Conservation (phyloP, 768 basidiomycete species). For the Lyophyllum atratum region DNA sequence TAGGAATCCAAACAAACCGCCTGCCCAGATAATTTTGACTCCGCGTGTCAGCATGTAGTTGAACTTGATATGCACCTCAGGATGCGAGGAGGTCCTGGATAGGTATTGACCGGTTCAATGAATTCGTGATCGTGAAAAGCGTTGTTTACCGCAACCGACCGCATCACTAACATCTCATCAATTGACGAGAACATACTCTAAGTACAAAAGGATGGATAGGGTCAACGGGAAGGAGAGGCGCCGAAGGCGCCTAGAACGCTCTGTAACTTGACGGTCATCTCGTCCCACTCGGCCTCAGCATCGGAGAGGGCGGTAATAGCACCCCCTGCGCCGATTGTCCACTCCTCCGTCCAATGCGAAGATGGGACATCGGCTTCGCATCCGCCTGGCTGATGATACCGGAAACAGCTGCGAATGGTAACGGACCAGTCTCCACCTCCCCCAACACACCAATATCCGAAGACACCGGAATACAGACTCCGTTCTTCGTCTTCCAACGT, state of each 20-base stretch:
- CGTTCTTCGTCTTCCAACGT: slow-evolving; percentile 72
- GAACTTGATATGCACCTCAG: no score
- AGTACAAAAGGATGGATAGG: neutral
- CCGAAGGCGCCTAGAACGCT: slow-evolving; percentile 73
- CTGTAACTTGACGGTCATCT: slow-evolving; percentile 85
- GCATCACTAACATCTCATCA: neutral
- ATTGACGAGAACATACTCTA: neutral
- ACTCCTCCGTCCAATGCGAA: slow-evolving; percentile 46
- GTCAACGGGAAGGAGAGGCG: slow-evolving; percentile 22
- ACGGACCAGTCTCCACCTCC: slow-evolving; percentile 94
- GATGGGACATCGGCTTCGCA: neutral
- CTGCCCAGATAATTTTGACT: no score
- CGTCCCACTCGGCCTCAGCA: slow-evolving; percentile 88
- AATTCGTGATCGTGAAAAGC: neutral
- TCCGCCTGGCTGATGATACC: slow-evolving; percentile 33
- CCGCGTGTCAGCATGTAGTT: no score
- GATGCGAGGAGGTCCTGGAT: no score
- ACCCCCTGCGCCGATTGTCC: slow-evolving; percentile 90
- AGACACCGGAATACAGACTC: slow-evolving; percentile 87
- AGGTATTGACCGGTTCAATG: neutral
- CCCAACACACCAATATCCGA: slow-evolving; percentile 90
- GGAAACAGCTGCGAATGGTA: slow-evolving; percentile 91
- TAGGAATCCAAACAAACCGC: no score
- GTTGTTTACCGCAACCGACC: neutral
- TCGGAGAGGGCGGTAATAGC: slow-evolving; percentile 94